Evolutionary conservation across 768 basidiomycete genomes (phyloP), one percentile per base, ranked within the genome.

Genomic region (Lentinula aciculospora): DNA sequence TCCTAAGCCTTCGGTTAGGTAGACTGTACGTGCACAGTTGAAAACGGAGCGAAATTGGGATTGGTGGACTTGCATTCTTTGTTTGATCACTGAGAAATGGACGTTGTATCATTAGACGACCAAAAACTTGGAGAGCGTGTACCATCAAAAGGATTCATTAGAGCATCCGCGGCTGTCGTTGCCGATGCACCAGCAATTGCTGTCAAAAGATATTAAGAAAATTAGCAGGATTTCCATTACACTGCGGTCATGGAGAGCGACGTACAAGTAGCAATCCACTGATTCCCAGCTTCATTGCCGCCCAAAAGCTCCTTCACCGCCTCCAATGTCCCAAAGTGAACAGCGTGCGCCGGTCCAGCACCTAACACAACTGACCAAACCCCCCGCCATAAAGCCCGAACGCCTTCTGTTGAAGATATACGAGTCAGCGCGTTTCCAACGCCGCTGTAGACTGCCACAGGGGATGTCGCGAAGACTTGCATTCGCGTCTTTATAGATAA

Each of bases 131-230:
- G 56, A 60, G 61, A 58, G 49, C 56, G 31, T 85, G 68, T 70
- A 97, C 96, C 96, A 74, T 99, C 97, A 67, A 99, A 99, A 2
- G 97, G 97, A 71, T 98, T 99, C 97, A 99, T 99, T 56, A 98
- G 76, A 2, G 97, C 97, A 75, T 99, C 97, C 58, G 88, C 90
- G 3, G 94, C 90, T 62, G 95, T 90, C 9, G 97, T 98, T 0
- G 96, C 97, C 0, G 88, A 83, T 45, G 94, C 97, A 60, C 97
- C 97, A 29, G 97, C 97, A 29, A 94, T 65, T 29, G 96, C 97
- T 93, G 64, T 57, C 45, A 59, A 53, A n/a, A n/a, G n/a, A n/a
- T n/a, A 44, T 39, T 53, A 25, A 27, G 34, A 56, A 34, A 17
- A 55, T 32, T 15, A 36, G 36, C 37, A 59, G 57, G 17, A 31